phyloP scores from a whole-genome alignment of 192 early-diverging fungal genomes.

The Gorgonomyces haynaldii region DNA sequence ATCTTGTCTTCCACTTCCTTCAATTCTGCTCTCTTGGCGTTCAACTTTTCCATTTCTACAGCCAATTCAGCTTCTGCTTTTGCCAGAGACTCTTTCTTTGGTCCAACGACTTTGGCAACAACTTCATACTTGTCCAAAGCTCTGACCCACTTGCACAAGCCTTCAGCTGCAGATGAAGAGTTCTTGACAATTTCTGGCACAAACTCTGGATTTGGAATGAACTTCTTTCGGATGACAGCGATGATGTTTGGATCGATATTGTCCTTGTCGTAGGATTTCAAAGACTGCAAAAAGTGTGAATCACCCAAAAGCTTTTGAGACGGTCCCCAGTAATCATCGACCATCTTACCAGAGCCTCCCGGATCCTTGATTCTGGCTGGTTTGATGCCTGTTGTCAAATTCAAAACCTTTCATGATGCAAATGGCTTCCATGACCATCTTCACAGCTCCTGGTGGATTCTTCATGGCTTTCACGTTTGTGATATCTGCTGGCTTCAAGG shows the following conservation, averaged over 20 bases:
- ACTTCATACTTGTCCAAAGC: conserved; percentile 51
- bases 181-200: conserved; percentile 50
- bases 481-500: conserved; percentile 46
- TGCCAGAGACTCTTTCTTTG: conserved; percentile 43
- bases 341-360: conserved; percentile 50
- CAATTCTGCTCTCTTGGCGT: conserved; percentile 41
- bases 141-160: conserved; percentile 46
- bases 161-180: conserved; percentile 45
- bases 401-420: conserved; percentile 54
- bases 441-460: conserved; percentile 44
- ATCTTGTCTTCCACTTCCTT: conserved; percentile 55
- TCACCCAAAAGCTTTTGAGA: conserved; percentile 42
- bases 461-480: conserved; percentile 48
- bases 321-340: conserved; percentile 51
- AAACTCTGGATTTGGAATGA: conserved; percentile 54
- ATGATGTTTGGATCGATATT: conserved; percentile 51
- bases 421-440: conserved; percentile 51
- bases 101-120: conserved; percentile 46
- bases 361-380: conserved; percentile 52
- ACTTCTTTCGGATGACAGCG: conserved; percentile 40
- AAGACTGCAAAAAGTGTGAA: conserved; percentile 37
- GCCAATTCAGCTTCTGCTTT: conserved; percentile 46
- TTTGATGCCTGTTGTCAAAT: no score
- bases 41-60: conserved; percentile 44
- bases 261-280: conserved; percentile 47